A percentile compares a stretch with the other conserved stretches of the same genome.
phyloP scores from a whole-genome alignment of 768 basidiomycete species.

The Lactarius pseudohatsudake region DNA sequence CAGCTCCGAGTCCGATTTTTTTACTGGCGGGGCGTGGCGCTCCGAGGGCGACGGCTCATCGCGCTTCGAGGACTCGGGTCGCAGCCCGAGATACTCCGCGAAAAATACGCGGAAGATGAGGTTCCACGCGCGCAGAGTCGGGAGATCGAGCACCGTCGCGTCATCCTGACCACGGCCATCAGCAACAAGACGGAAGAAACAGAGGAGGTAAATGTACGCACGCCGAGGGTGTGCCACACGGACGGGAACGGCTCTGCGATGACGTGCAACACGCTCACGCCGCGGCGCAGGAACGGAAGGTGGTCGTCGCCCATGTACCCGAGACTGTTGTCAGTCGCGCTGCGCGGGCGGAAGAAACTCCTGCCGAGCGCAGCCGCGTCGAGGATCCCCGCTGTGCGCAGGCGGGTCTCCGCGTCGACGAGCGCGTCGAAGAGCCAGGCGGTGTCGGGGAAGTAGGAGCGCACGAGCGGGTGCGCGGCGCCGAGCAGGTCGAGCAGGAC shows the following conservation, averaged over 20 bases:
- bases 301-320: conserved; percentile 91
- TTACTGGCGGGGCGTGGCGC: conserved; percentile 11
- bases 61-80: conserved; percentile 40
- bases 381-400: conserved; percentile 63
- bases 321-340: conserved; percentile 38
- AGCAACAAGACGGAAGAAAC: conserved; percentile 6
- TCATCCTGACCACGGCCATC: conserved; percentile 63
- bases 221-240: conserved; percentile 84
- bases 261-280: conserved; percentile 87
- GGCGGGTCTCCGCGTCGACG: conserved; percentile 63
- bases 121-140: conserved; percentile 89
- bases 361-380: conserved; percentile 42
- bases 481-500: conserved; percentile 93
- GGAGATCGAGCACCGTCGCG: conserved; percentile 77
- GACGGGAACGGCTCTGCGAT: conserved; percentile 86
- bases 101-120: conserved; percentile 84
- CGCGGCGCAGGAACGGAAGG: conserved; percentile 77
- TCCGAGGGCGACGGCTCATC: conserved; percentile 13
- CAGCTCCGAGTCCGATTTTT: conserved; percentile 23
- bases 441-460: conserved; percentile 82
- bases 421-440: conserved; percentile 91
- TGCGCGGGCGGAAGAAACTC: conserved; percentile 68
- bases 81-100: conserved; percentile 81
- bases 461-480: conserved; percentile 67
- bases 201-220: conserved; percentile 39